These are phyloP conservation scores for Omphalotus olearius DNA, from an alignment of 1,284 basidiomycete species.

Conservation along the genomic window DNA sequence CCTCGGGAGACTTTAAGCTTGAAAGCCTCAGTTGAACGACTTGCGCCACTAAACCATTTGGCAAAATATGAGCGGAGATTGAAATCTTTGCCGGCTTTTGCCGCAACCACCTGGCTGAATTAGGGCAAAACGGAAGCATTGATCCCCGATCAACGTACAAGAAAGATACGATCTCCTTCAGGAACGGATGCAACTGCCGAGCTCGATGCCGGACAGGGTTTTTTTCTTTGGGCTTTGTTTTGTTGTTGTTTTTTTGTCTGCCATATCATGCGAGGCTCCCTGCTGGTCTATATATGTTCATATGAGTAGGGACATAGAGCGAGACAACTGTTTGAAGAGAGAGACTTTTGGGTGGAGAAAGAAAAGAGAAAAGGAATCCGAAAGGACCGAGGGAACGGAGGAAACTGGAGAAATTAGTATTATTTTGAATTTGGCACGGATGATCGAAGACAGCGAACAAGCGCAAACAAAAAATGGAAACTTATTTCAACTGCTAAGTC, in stretches of 20 bases:
- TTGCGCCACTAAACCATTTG: no score
- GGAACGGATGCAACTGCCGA: slow-evolving; percentile 5
- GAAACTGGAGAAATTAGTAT: no score
- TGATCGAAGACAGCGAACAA: slow-evolving; percentile 5
- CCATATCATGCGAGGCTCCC: no score
- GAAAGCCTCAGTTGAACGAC: no score
- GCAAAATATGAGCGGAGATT: no score
- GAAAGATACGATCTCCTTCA: not conserved
- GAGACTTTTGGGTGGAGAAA: not conserved
- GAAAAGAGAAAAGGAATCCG: not conserved
- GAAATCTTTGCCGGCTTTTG: no score
- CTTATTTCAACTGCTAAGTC: not conserved
- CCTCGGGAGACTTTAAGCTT: no score
- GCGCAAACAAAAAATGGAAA: not conserved
- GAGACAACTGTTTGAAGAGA: not conserved
- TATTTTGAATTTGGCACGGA: not conserved
- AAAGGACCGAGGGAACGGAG: slow-evolving; percentile 3
- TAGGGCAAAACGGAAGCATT: slow-evolving; percentile 16
- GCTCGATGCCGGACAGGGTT: no score
- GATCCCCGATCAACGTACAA: slow-evolving; percentile 13
- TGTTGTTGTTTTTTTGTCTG: not conserved
- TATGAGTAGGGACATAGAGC: not conserved
- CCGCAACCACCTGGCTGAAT: slow-evolving; percentile 1
- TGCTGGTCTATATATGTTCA: no score
- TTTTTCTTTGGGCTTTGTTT: no score